These are phyloP conservation scores for Pythium rhizo-oryzae DNA, from an alignment of 352 stramenopile species.

Conservation along the genomic window DNA sequence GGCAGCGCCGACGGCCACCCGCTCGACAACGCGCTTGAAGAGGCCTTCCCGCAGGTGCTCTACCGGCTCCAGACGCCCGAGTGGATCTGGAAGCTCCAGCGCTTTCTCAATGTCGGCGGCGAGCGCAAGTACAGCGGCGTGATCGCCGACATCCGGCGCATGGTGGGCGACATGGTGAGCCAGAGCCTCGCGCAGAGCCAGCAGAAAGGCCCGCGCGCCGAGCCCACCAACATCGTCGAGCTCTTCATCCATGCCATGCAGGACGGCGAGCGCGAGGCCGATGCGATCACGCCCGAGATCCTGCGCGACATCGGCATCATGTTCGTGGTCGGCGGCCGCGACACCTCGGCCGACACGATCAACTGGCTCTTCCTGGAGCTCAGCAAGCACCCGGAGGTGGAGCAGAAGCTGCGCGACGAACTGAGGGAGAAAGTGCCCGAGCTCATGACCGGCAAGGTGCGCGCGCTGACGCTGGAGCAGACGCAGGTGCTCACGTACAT, in stretches of 20 bases:
- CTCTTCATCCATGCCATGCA: conserved; percentile 30
- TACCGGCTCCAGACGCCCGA: conserved; percentile 5
- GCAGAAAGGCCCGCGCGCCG: conserved; percentile 1
- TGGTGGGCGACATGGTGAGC: conserved; percentile 22
- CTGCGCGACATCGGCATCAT: conserved; percentile 51
- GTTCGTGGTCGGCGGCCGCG: conserved; percentile 52
- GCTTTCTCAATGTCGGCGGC: conserved; percentile 17
- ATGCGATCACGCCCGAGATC: conserved; percentile 24
- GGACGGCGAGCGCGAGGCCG: conserved; percentile 9
- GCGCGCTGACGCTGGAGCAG: conserved; percentile 17
- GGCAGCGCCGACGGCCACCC: conserved; percentile 3
- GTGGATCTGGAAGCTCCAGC: conserved; percentile 27
- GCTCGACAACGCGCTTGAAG: conserved; percentile 12
- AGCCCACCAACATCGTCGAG: conserved; percentile 24
- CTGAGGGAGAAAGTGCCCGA: conserved; percentile 31
- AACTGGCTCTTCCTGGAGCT: conserved; percentile 51
- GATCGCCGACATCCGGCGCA: conserved; percentile 2
- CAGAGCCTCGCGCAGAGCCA: conserved; percentile 14
- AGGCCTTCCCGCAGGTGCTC: not conserved
- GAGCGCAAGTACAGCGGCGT: conserved; percentile 9
- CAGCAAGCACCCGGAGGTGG: conserved; percentile 36
- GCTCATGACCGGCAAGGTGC: conserved; percentile 14
- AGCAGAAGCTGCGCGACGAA: conserved; percentile 33
- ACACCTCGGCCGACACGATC: conserved; percentile 54
- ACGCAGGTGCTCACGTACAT: conserved; percentile 19